Conservation (phyloP, 495 filamentous ascomycete genomes). For the Cryomyces minteri region DNA sequence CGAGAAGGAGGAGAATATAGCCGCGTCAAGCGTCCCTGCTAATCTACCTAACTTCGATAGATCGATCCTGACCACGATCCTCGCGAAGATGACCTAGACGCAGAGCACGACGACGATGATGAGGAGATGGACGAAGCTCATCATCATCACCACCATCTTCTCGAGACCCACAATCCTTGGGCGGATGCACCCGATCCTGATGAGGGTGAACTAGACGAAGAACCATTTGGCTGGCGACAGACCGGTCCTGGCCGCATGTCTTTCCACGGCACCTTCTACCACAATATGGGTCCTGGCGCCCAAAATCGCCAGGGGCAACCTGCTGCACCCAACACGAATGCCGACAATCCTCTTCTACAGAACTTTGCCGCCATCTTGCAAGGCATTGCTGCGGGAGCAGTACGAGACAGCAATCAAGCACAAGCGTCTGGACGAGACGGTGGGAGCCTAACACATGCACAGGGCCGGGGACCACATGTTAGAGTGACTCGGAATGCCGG, state of each 20-base stretch:
- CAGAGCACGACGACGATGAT: not conserved
- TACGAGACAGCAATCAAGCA: too few species aligned
- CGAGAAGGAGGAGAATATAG: not conserved
- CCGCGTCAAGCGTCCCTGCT: not conserved
- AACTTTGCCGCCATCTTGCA: constrained; percentile 4
- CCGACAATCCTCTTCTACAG: not conserved
- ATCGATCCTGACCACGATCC: constrained; percentile 25
- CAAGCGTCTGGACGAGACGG: too few species aligned
- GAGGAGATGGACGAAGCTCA: constrained; percentile 15
- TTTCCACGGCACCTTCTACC: constrained; percentile 15
- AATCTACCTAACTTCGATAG: constrained; percentile 3
- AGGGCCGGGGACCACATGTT: too few species aligned
- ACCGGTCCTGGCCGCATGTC: constrained; percentile 18
- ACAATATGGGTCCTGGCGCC: constrained; percentile 1
- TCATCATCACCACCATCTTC: constrained; percentile 10
- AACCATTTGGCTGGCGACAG: constrained; percentile 14
- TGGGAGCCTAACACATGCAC: too few species aligned
- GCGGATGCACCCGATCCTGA: constrained; percentile 20
- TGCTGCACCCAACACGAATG: not conserved
- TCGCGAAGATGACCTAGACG: constrained; percentile 6
- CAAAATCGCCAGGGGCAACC: constrained; percentile 6
- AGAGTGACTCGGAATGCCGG: too few species aligned
- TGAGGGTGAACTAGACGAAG: constrained; percentile 20
- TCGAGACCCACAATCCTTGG: constrained; percentile 18
- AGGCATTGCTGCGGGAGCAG: not conserved